Percentiles rank a stretch among this genome's conserved stretches.
Evolutionary conservation across 208 protist genomes (phyloP).

Genomic region (Crithidia brevicula): DNA sequence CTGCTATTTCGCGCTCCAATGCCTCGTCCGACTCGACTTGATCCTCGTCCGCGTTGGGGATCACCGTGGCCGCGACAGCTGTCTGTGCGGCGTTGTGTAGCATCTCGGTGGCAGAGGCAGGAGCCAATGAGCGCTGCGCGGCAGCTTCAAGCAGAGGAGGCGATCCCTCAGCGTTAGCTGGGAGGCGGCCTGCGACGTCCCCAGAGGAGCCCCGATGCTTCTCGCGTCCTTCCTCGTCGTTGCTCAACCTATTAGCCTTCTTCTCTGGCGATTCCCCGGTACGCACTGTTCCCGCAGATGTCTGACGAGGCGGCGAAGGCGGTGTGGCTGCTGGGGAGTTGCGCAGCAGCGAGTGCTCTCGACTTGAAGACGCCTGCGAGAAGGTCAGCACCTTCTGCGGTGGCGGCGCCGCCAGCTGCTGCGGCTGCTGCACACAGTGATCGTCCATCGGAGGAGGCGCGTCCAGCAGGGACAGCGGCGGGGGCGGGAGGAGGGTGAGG

Average conservation of each 20-base stretch:
- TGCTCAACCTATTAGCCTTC: too few relatives aligned
- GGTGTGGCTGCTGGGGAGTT: conserved; percentile 6
- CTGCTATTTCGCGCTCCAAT: conserved; percentile 51
- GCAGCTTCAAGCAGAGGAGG: too few relatives aligned
- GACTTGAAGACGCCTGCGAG: background rate
- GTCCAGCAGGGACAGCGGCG: too few relatives aligned
- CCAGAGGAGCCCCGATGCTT: too few relatives aligned
- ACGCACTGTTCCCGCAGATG: background rate
- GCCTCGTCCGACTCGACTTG: conserved; percentile 30
- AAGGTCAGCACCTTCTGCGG: background rate
- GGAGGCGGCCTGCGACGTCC: too few relatives aligned
- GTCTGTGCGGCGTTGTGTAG: background rate
- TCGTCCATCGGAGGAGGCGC: too few relatives aligned
- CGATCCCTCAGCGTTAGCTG: too few relatives aligned
- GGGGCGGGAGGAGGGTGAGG: background rate
- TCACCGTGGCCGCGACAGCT: background rate
- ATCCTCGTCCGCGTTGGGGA: conserved; percentile 4
- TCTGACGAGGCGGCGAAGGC: background rate
- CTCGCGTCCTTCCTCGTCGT: too few relatives aligned
- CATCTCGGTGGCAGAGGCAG: background rate
- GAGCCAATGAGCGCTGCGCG: too few relatives aligned
- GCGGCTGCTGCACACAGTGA: background rate
- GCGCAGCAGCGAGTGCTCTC: conserved; percentile 3
- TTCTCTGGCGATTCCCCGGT: background rate
- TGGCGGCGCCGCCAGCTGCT: too few relatives aligned